These are phyloP conservation scores for Mortierella sp. DNA, from an alignment of 371 early-diverging fungal species.

Conservation along the genomic window DNA sequence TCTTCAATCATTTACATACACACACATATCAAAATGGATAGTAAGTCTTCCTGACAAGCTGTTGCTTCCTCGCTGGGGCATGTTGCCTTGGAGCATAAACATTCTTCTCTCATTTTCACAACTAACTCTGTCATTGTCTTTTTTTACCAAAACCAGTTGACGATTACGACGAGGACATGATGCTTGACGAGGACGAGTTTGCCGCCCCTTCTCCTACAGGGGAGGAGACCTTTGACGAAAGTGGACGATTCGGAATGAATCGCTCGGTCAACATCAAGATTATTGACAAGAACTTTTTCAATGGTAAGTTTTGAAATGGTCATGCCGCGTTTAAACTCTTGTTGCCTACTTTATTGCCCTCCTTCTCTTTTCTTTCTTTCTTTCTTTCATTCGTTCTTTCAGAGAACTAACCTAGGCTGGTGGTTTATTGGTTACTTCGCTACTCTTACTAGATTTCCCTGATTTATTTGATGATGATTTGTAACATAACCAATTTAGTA, in stretches of 20 bases:
- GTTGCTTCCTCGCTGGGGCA: neutral
- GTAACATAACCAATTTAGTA: neutral
- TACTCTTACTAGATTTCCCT: slow-evolving; percentile 39
- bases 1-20: slow-evolving; percentile 4
- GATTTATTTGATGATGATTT: slow-evolving; percentile 51
- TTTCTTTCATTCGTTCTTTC: neutral
- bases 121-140: neutral
- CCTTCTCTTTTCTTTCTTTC: neutral
- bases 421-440: neutral
- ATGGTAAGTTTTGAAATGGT: slow-evolving; percentile 17
- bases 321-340: neutral
- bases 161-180: slow-evolving; percentile 49
- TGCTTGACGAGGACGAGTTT: slow-evolving; percentile 48
- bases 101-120: neutral
- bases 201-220: slow-evolving; percentile 41
- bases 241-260: slow-evolving; percentile 20
- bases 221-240: slow-evolving; percentile 44
- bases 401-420: no score
- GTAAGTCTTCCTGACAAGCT: neutral
- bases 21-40: slow-evolving; percentile 13
- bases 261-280: slow-evolving; percentile 27
- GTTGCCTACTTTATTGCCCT: neutral
- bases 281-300: slow-evolving; percentile 54
- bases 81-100: neutral
- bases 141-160: slow-evolving; percentile 24